Evolutionary conservation across 352 stramenopile genomes (phyloP), one percentile per base, ranked within the genome.

Genomic region (Phytophthora constricta): DNA sequence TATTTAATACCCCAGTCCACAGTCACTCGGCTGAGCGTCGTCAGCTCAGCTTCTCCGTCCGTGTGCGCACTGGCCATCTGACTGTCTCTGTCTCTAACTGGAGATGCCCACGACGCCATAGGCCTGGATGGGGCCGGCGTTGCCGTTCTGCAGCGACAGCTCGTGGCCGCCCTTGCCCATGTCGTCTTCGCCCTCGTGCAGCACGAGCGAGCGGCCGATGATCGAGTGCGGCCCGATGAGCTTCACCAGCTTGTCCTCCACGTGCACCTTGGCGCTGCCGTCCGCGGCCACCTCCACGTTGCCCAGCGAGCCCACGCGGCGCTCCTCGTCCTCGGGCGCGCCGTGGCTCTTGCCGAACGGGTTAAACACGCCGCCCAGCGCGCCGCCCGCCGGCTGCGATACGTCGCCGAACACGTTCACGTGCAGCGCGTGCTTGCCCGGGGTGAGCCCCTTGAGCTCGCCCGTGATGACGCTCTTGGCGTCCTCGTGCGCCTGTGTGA

Each of bases 341-440:
- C 97, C 97, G 79, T 99, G 97, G 80, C 97, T 98, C 82, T 98
- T 98, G 84, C 96, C 96, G 78, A 99, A 99, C 50, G 96, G 97
- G 82, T 99, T 99, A 86, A 99, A 99, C 49, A 98, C 97, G 52
- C 92, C 89, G 53, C 96, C 96, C 54, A 92, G 85, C 14, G 84
- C 78, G 26, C 70, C 79, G 58, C 83, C 84, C 5, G 79, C 77
- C 0, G 82, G 69, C 71, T 98, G 85, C 41, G 89, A 96, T 47
- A 99, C 86, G 68, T 99, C 96, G 33, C 96, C 96, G 72, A 98
- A 99, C 28, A 97, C 87, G 78, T 98, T 97, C 49, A 99, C 85
- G 67, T 98, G 91, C 61, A 99, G 76, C 28, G 95, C 97, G 79
- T 99, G 97, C 79, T 98, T 98, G 58, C 96, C 96, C 19, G 82